Conservation (phyloP, 768 basidiomycete species). For the Boletus vermiculosoides region DNA sequence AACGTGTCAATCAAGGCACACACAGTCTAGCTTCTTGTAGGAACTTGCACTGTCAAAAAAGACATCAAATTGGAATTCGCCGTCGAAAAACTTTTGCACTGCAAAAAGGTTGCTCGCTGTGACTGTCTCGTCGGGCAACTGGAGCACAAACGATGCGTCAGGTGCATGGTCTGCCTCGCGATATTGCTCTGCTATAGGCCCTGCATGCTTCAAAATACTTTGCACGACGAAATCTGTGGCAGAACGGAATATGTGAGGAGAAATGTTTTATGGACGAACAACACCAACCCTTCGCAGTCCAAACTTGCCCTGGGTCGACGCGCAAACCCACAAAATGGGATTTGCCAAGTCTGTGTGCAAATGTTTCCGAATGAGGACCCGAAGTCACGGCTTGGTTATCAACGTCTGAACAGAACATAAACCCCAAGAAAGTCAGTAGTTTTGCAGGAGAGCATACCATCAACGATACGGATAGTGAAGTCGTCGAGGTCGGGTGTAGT, state of each 20-base stretch:
- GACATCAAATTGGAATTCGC: slow-evolving; percentile 86
- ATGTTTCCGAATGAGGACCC: slow-evolving; percentile 58
- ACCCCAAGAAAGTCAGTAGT: background rate
- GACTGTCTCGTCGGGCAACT: slow-evolving; percentile 71
- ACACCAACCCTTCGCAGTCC: slow-evolving; percentile 76
- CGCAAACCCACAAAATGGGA: slow-evolving; percentile 68
- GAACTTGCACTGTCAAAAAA: slow-evolving; percentile 78
- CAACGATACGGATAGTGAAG: slow-evolving; percentile 75
- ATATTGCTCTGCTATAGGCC: slow-evolving; percentile 53
- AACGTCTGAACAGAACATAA: slow-evolving; percentile 44
- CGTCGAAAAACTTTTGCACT: slow-evolving; percentile 83
- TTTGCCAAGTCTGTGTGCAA: slow-evolving; percentile 62
- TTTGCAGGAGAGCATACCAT: slow-evolving; percentile 48
- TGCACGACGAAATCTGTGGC: slow-evolving; percentile 60
- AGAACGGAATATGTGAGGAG: background rate
- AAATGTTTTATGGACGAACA: background rate
- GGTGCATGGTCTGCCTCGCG: slow-evolving; percentile 49
- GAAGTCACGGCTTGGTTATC: slow-evolving; percentile 51
- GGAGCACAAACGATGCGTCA: slow-evolving; percentile 78
- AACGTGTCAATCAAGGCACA: slow-evolving; percentile 23
- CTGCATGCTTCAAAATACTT: slow-evolving; percentile 56
- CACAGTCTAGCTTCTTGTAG: slow-evolving; percentile 64
- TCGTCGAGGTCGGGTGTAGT: slow-evolving; percentile 76
- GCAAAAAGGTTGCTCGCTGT: slow-evolving; percentile 79
- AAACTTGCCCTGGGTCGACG: slow-evolving; percentile 62